Base-by-base conservation (phyloP, 1,284 basidiomycete species). In the Mrakiaceae sp. region DNA sequence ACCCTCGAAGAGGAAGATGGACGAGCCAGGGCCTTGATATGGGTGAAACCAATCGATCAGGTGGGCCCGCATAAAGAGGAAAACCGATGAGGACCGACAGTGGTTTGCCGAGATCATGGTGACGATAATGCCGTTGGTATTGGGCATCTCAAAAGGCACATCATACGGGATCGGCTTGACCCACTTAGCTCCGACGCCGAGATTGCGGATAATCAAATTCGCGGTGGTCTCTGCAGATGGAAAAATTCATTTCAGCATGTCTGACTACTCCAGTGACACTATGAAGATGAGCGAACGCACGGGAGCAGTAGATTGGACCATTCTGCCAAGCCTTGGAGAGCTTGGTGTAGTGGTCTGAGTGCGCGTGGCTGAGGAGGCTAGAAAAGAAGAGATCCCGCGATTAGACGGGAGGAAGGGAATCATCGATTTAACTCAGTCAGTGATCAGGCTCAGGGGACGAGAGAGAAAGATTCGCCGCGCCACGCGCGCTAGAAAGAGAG, bases 31-130 rank as follows among this genome's bases (percentile, higher is more conserved):
- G 71, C 85, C 83, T 85, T 8, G 4, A 44, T 55, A 42, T 7
- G 11, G 12, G 51, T 52, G 51, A 52, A 16, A 52, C 1, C 51
- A 16, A 12, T 52, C 51, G 12, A 11, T 16, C 11, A 10, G 6
- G 16, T 52, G 39, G 5, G 39, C 39, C 6, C 9, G 53, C 7
- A 58, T 5, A 40, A n/a, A 10, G 52, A 50, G 11, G 54, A 14
- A 42, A 12, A 48, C 7, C 53, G 11, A 49, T 39, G 8, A 43
- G n/a, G 16, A 73, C 80, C 53, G 58, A 84, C 92, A 95, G 73
- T 98, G 96, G 72, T 98, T 98, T 2, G 95, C 95, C 70, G 96
- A 90, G n/a, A 98, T 90, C 52, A 92, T 83, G 0, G 92, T 97
- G 2, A 97, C 94, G 49, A 77, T 80, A 49, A 98, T 90, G 2